phyloP scores from a whole-genome alignment of 257 asterid species.

The Solanum pinnatisectum region DNA sequence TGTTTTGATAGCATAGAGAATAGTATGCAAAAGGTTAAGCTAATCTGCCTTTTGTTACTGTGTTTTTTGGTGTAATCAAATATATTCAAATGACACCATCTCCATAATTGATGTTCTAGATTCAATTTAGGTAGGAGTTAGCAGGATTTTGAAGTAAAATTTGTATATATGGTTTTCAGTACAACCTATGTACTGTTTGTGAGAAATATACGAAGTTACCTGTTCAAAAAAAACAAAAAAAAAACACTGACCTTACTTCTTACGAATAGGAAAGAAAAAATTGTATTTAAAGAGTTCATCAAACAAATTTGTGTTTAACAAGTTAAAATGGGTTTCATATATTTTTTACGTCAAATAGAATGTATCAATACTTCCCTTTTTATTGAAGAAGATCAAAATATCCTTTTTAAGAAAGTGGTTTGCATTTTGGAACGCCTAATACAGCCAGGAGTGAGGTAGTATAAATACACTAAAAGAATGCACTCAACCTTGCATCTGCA shows the following conservation, averaged over 20 bases:
- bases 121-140: too few relatives aligned
- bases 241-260: background rate
- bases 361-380: background rate
- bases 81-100: too few relatives aligned
- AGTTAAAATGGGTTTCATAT: background rate
- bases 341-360: background rate
- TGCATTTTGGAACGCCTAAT: background rate
- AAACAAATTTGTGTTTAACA: background rate
- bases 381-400: background rate
- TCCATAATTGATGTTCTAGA: too few relatives aligned
- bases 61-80: too few relatives aligned
- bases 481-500: conserved; percentile 52
- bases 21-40: too few relatives aligned
- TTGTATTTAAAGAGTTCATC: background rate
- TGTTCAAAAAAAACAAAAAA: background rate
- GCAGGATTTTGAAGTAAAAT: too few relatives aligned
- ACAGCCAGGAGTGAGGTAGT: background rate
- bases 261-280: background rate
- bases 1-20: too few relatives aligned
- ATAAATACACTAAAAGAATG: background rate
- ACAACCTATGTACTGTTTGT: too few relatives aligned
- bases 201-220: too few relatives aligned
- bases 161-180: too few relatives aligned
- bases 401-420: background rate
- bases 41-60: too few relatives aligned